A percentile compares a stretch with the other conserved stretches of the same genome.
Evolutionary conservation across 1,284 basidiomycete species (phyloP).

Genomic region (Melampsora occidentalis): DNA sequence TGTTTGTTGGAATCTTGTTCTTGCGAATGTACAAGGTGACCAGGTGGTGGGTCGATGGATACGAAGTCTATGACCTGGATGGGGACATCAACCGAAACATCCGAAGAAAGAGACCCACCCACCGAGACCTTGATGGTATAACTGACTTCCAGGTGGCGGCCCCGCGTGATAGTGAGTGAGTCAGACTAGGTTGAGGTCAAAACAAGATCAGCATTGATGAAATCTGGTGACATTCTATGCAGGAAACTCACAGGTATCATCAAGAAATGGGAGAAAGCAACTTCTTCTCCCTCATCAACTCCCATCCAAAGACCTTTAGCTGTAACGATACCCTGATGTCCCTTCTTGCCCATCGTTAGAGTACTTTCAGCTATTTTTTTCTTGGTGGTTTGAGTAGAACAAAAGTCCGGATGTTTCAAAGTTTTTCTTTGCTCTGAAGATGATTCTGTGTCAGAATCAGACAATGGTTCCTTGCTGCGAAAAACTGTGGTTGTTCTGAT

Average conservation of each 20-base stretch:
- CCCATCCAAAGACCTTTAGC: constrained; percentile 85
- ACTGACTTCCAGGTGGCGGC: constrained; percentile 73
- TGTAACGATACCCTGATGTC: constrained; percentile 67
- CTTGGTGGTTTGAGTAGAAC: constrained; percentile 57
- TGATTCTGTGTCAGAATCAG: not conserved
- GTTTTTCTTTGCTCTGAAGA: not conserved
- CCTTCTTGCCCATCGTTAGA: constrained; percentile 67
- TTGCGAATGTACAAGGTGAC: constrained; percentile 44
- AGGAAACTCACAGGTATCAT: constrained; percentile 66
- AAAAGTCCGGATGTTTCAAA: constrained; percentile 55
- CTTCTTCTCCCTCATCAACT: constrained; percentile 64
- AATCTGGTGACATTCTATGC: not conserved
- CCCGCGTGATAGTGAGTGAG: constrained; percentile 70
- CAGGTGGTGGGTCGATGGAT: constrained; percentile 73
- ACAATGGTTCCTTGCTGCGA: constrained; percentile 51
- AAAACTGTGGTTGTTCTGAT: constrained; percentile 70
- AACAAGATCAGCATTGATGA: not conserved
- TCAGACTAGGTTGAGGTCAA: constrained; percentile 60
- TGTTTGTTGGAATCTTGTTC: not conserved
- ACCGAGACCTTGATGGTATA: constrained; percentile 72
- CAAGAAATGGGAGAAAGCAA: constrained; percentile 65
- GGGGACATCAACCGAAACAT: constrained; percentile 68
- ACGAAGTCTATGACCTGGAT: constrained; percentile 73
- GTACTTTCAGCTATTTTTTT: constrained; percentile 67
- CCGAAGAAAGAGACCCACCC: constrained; percentile 64